Evolutionary conservation across 352 stramenopile genomes (phyloP).

Genomic region (Phytophthora sojae): DNA sequence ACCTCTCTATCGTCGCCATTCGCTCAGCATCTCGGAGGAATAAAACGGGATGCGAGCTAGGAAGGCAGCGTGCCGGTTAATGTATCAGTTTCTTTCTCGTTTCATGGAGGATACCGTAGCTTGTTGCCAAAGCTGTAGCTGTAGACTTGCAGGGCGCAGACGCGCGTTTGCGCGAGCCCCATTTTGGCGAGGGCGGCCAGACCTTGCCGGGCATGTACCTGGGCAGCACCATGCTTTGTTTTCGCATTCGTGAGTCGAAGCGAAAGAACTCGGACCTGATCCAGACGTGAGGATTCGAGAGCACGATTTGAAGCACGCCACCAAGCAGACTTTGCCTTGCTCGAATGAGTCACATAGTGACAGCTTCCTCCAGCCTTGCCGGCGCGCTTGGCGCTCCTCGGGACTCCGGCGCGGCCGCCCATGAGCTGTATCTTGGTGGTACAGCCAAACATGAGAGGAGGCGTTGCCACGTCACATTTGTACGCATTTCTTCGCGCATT

Average conservation of each 20-base stretch:
- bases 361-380: neutral
- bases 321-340: slow-evolving; percentile 19
- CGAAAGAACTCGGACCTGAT: slow-evolving; percentile 16
- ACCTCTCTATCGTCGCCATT: slow-evolving; percentile 9
- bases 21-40: slow-evolving; percentile 35
- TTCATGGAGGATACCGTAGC: slow-evolving; percentile 5
- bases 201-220: too few species aligned
- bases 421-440: slow-evolving; percentile 8
- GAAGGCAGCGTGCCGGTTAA: slow-evolving; percentile 31
- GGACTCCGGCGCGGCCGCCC: too few species aligned
- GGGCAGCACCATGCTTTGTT: too few species aligned
- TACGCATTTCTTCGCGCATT: slow-evolving; percentile 3
- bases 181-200: too few species aligned
- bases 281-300: neutral
- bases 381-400: neutral
- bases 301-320: slow-evolving; percentile 25
- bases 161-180: neutral
- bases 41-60: slow-evolving; percentile 41
- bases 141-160: neutral
- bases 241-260: neutral
- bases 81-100: slow-evolving; percentile 25
- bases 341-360: neutral
- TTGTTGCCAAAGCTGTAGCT: neutral
- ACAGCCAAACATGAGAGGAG: slow-evolving; percentile 1
- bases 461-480: slow-evolving; percentile 23